Conservation (phyloP, 2,329 filamentous ascomycete genomes). For the Ambrosiella cleistominuta region DNA sequence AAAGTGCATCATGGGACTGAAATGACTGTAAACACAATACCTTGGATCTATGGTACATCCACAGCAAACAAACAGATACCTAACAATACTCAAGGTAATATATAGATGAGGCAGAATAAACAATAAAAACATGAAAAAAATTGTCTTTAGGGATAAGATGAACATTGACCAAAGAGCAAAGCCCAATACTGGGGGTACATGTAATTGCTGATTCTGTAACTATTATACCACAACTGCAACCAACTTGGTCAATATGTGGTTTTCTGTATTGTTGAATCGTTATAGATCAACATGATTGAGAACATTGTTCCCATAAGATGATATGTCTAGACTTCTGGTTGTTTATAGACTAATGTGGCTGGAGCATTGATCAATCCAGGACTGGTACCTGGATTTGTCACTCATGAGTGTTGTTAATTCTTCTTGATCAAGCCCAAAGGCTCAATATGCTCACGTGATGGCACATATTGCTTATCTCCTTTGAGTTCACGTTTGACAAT, state of each 20-base stretch:
- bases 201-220: slow-evolving; percentile 15
- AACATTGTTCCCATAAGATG: background rate
- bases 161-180: slow-evolving; percentile 10
- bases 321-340: background rate
- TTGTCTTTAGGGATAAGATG: slow-evolving; percentile 11
- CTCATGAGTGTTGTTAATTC: slow-evolving; percentile 35
- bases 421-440: slow-evolving; percentile 70
- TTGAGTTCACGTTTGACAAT: slow-evolving; percentile 53
- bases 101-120: background rate
- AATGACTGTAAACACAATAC: too few relatives aligned
- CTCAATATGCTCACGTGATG: slow-evolving; percentile 74
- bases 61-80: too few relatives aligned
- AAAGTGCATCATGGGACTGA: too few relatives aligned
- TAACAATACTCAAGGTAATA: background rate
- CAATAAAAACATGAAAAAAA: background rate
- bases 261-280: background rate
- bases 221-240: background rate
- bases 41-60: too few relatives aligned
- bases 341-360: background rate
- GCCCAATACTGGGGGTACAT: slow-evolving; percentile 12
- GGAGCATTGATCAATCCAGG: background rate
- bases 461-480: slow-evolving; percentile 49
- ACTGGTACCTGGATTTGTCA: background rate
- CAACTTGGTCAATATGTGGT: background rate
- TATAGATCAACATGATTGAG: background rate